These are phyloP conservation scores for Marasmius oreades DNA, from an alignment of 1,284 basidiomycete genomes.

Conservation along the genomic window DNA sequence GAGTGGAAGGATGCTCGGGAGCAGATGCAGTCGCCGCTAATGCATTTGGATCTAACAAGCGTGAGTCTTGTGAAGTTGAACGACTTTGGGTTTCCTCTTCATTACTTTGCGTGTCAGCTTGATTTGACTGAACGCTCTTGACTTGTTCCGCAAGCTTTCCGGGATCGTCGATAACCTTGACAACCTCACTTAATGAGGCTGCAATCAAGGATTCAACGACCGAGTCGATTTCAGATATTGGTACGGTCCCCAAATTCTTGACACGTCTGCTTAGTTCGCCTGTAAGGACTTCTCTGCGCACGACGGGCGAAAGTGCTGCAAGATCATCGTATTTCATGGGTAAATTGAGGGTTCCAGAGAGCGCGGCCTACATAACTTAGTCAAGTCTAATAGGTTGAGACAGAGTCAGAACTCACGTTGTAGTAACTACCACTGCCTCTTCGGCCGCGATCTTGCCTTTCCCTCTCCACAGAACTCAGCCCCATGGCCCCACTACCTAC, in stretches of 20 bases:
- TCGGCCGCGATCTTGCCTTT: constrained; percentile 61
- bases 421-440: constrained; percentile 82
- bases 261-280: constrained; percentile 78
- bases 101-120: not conserved
- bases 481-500: constrained; percentile 38
- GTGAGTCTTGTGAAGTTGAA: constrained; percentile 59
- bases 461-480: constrained; percentile 57
- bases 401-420: constrained; percentile 44
- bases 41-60: constrained; percentile 54
- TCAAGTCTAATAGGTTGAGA: not conserved
- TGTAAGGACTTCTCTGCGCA: constrained; percentile 78
- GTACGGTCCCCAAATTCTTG: constrained; percentile 49
- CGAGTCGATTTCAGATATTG: constrained; percentile 52
- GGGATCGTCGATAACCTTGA: constrained; percentile 70
- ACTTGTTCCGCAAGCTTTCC: constrained; percentile 64
- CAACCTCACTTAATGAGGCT: constrained; percentile 70
- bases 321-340: constrained; percentile 82
- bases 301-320: constrained; percentile 73
- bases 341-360: constrained; percentile 71
- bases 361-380: constrained; percentile 53
- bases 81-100: constrained; percentile 1
- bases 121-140: constrained; percentile 35
- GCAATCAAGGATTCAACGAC: constrained; percentile 68
- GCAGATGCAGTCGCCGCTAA: constrained; percentile 73
- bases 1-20: constrained; percentile 79